Conservation (phyloP, 2,329 filamentous ascomycete genomes). For the Epichloe uncinata region DNA sequence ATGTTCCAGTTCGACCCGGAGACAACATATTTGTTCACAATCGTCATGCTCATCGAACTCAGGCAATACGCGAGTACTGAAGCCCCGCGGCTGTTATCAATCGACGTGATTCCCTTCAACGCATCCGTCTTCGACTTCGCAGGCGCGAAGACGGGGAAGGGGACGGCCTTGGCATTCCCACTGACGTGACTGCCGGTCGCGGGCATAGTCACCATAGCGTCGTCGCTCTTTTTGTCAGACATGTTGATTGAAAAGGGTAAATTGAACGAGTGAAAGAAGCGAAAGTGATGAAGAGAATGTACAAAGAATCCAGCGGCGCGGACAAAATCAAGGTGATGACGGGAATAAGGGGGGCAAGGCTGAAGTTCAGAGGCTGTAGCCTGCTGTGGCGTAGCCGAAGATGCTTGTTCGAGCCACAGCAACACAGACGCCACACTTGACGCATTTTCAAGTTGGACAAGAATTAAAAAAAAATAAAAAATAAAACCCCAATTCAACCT, state of each 20-base stretch:
- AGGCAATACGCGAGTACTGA: constrained; percentile 85
- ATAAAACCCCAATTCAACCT: too few relatives aligned
- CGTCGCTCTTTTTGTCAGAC: constrained; percentile 7
- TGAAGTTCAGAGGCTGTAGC: too few relatives aligned
- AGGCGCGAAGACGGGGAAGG: constrained; percentile 1
- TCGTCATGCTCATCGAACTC: constrained; percentile 97
- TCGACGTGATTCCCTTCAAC: constrained; percentile 2
- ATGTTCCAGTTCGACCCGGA: constrained; percentile 86
- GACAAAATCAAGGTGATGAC: background rate
- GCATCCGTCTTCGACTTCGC: constrained; percentile 5
- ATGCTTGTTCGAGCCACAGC: too few relatives aligned
- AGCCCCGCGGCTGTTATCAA: constrained; percentile 64
- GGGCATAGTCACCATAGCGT: background rate
- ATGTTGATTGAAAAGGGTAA: background rate
- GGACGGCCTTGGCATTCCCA: background rate
- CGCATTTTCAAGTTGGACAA: too few relatives aligned
- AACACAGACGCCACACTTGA: background rate
- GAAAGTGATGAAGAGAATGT: background rate
- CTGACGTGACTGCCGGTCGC: background rate
- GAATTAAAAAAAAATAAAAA: too few relatives aligned
- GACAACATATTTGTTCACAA: constrained; percentile 97
- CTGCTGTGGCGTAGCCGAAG: background rate
- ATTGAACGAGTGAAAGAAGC: background rate
- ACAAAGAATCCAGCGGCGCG: background rate
- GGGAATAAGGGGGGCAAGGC: background rate